phyloP scores from a whole-genome alignment of 371 early-diverging fungal genomes.

The Zychaea mexicana region DNA sequence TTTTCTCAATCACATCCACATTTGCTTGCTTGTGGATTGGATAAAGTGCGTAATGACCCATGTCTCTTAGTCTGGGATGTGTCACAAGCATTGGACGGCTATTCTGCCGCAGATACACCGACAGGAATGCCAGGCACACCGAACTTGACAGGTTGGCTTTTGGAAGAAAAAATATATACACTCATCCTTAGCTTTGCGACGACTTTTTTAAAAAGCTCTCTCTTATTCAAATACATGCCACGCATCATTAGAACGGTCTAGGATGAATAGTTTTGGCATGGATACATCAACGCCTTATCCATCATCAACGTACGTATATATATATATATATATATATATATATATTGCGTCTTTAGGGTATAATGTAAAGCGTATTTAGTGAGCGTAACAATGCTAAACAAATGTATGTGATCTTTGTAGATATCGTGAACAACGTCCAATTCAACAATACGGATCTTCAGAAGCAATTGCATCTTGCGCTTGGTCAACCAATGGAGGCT shows the following conservation, averaged over 20 bases:
- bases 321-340: too few species aligned
- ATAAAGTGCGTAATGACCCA: conserved; percentile 75
- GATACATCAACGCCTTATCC: background rate
- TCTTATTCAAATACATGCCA: background rate
- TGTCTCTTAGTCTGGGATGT: conserved; percentile 81
- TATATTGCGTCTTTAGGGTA: too few species aligned
- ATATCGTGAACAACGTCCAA: conserved; percentile 43
- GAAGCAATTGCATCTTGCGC: conserved; percentile 75
- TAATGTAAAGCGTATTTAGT: too few species aligned
- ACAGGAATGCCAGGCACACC: conserved; percentile 19
- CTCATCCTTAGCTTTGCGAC: too few species aligned
- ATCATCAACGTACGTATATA: background rate
- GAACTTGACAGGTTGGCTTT: background rate
- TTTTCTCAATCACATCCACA: conserved; percentile 67
- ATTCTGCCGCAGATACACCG: conserved; percentile 33
- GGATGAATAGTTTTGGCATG: background rate
- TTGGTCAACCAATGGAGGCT: conserved; percentile 63
- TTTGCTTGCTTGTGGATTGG: conserved; percentile 70
- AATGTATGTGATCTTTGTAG: too few species aligned
- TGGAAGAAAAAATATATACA: background rate
- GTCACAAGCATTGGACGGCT: conserved; percentile 49
- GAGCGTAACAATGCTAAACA: too few species aligned
- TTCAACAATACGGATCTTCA: conserved; percentile 71
- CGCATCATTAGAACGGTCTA: background rate
- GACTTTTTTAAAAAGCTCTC: background rate